Evolutionary conservation across 73 alveolate genomes (phyloP).

Genomic region (Blepharisma stoltei): DNA sequence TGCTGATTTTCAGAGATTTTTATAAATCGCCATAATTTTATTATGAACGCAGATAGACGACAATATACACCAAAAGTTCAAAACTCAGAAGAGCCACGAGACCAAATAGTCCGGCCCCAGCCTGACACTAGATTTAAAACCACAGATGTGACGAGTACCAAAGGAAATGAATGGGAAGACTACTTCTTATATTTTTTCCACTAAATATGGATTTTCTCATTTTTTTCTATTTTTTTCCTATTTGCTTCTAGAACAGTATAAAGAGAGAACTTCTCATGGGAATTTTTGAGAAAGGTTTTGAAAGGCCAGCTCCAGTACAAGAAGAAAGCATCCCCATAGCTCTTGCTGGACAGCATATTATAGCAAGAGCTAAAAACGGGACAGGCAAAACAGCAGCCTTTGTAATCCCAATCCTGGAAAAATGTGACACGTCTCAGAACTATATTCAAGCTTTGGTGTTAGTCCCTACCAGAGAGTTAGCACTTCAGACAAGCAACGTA

Average conservation of each 20-base stretch:
- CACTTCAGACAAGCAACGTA: slow-evolving; percentile 85
- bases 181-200: slow-evolving; percentile 39
- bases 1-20: too few species aligned
- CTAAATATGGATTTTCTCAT: neutral
- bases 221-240: neutral
- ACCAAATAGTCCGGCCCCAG: too few species aligned
- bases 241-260: too few species aligned
- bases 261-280: slow-evolving; percentile 71
- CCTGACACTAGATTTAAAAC: too few species aligned
- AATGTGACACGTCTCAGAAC: slow-evolving; percentile 70
- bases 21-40: too few species aligned
- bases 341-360: slow-evolving; percentile 79
- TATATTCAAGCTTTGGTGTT: slow-evolving; percentile 78
- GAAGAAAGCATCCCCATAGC: slow-evolving; percentile 84
- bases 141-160: slow-evolving; percentile 64
- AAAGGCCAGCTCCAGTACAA: slow-evolving; percentile 86
- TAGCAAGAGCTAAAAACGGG: slow-evolving; percentile 96
- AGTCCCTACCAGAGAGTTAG: slow-evolving; percentile 96
- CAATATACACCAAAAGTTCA: too few species aligned
- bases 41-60: too few species aligned
- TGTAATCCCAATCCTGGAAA: slow-evolving; percentile 86
- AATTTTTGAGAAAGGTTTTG: slow-evolving; percentile 80
- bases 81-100: too few species aligned
- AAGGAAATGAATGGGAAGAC: slow-evolving; percentile 89
- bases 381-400: slow-evolving; percentile 95